phyloP scores from a whole-genome alignment of 495 filamentous ascomycete genomes.

The Penicillium cosmopolitanum region DNA sequence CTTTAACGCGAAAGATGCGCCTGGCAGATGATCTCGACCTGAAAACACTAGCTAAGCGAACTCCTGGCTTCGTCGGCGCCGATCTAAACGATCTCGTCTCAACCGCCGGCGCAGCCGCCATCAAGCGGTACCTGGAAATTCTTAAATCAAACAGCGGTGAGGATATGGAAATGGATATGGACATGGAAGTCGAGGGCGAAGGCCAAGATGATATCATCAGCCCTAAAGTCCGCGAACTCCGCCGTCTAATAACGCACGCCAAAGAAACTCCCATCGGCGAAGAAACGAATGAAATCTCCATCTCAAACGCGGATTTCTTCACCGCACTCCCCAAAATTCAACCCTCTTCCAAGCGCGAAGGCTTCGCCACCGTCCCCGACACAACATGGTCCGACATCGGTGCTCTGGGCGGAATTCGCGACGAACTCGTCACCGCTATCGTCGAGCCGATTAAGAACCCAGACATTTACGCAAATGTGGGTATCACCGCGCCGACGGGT shows the following conservation, averaged over 20 bases:
- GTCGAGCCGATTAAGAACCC: conserved; percentile 90
- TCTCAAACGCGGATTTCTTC: conserved; percentile 70
- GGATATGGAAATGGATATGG: conserved; percentile 61
- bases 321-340: conserved; percentile 83
- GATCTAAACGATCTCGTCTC: conserved; percentile 85
- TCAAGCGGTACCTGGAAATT: conserved; percentile 59
- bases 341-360: conserved; percentile 92
- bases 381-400: conserved; percentile 95
- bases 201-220: conserved; percentile 41
- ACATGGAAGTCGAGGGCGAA: conserved; percentile 57
- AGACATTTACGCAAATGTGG: conserved; percentile 76
- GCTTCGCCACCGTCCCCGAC: conserved; percentile 96
- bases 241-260: conserved; percentile 57
- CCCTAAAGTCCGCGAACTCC: conserved; percentile 51
- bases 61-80: conserved; percentile 94
- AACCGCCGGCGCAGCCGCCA: conserved; percentile 68
- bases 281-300: conserved; percentile 45
- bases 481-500: conserved; percentile 86
- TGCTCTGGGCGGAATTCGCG: conserved; percentile 75
- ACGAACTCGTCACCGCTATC: conserved; percentile 84
- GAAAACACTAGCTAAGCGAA: conserved; percentile 78
- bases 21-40: conserved; percentile 78
- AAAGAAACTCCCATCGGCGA: conserved; percentile 52
- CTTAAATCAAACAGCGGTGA: conserved; percentile 53
- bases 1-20: conserved; percentile 71